Evolutionary conservation across 495 filamentous ascomycete genomes (phyloP), one percentile per base, ranked within the genome.

Genomic region (Tuber calosporum): DNA sequence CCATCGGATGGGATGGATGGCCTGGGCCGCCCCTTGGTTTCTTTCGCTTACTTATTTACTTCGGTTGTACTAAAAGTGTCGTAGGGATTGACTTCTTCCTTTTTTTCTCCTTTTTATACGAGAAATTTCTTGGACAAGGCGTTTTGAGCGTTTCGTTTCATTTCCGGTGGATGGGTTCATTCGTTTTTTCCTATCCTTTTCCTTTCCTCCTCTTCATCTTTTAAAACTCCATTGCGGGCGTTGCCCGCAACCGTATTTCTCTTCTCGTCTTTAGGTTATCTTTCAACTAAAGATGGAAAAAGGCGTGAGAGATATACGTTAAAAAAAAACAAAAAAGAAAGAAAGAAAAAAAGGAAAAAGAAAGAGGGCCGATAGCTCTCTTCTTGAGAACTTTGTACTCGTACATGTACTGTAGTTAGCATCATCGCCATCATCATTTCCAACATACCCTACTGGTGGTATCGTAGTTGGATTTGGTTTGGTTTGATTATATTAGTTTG

Each of bases 151-250:
- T 62, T 62, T 62, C n/a, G 3, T 26, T 26, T 26, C 48, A 15
- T 58, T 58, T 58, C 48, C n/a, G n/a, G 5, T 58, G 48, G 48
- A 53, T 53, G 48, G n/a, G 48, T 58, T 58, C 48, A 30, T 58
- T 53, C 45, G 45, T 53, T 53, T 53, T 26, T 53, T n/a, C 22
- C 48, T 13, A 58, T 58, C n/a, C n/a, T 58, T 30, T n/a, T 30
- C 48, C 6, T 58, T 22, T 43, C 42, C 17, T 43, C 5, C 15
- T 43, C 17, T 40, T 40, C 39, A 40, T 20, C 8, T 13, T 58
- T 26, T 26, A 53, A n/a, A 53, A 9, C 22, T 53, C n/a, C 45
- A 53, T 53, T 11, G n/a, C n/a, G 7, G n/a, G 53, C 11, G 53
- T 62, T 62, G 17, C 26, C 30, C 26, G 17, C 53, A 17, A 17